Percentiles rank a stretch among this genome's conserved stretches.
phyloP scores from a whole-genome alignment of 2,329 filamentous ascomycete species.

The Nectriaceae sp. region DNA sequence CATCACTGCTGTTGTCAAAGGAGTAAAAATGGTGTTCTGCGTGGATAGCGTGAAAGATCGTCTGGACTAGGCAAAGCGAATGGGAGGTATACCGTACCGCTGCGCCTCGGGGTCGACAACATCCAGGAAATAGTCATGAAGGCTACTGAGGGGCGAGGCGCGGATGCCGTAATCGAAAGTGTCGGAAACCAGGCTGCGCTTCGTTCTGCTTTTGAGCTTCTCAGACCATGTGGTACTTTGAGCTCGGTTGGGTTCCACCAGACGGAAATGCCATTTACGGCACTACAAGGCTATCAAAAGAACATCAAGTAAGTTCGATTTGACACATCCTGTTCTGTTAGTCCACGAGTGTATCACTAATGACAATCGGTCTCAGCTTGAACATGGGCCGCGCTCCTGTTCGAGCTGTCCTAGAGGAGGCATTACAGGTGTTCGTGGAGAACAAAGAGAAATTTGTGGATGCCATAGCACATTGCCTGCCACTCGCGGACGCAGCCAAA shows the following conservation, averaged over 20 bases:
- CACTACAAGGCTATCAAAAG: background rate
- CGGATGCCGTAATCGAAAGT: slow-evolving; percentile 4
- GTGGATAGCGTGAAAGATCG: slow-evolving; percentile 10
- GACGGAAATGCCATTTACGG: background rate
- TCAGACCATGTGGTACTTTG: background rate
- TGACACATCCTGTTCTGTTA: no score
- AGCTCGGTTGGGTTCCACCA: background rate
- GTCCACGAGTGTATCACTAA: background rate
- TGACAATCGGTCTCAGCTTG: background rate
- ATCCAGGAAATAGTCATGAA: background rate
- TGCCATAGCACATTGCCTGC: background rate
- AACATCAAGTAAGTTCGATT: background rate
- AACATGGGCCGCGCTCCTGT: background rate
- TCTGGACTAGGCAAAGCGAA: background rate
- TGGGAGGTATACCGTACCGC: background rate
- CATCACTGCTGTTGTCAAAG: background rate
- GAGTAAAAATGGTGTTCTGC: slow-evolving; percentile 5
- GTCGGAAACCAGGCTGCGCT: background rate
- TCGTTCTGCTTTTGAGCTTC: background rate
- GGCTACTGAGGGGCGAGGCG: background rate
- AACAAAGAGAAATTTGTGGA: background rate
- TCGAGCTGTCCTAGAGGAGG: background rate
- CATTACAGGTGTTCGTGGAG: background rate
- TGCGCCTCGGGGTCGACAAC: background rate
- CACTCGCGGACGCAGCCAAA: background rate